Percentiles rank a stretch among this genome's conserved stretches.
phyloP scores from a whole-genome alignment of 352 stramenopile genomes.

The Pythium folliculosum region DNA sequence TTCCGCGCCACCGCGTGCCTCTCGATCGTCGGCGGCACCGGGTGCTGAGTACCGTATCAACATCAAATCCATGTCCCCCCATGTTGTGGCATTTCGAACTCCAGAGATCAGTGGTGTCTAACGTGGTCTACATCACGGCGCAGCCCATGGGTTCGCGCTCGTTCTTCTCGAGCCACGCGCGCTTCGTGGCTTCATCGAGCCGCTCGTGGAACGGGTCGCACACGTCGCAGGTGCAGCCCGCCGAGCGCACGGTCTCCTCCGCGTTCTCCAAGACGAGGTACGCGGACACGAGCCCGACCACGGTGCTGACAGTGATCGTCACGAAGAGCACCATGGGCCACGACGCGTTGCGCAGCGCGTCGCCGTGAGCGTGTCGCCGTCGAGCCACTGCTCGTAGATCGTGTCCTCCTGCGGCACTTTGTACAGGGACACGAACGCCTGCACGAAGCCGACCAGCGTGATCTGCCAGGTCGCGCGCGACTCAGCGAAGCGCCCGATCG shows the following conservation, averaged over 20 bases:
- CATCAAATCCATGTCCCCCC: not conserved
- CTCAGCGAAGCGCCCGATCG: slow-evolving; percentile 22
- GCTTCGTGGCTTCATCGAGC: not conserved
- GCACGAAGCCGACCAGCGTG: slow-evolving; percentile 19
- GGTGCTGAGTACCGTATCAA: not conserved
- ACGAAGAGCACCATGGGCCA: slow-evolving; percentile 7
- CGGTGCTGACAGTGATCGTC: not conserved
- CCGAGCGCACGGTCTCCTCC: too few relatives aligned
- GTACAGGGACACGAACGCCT: not conserved
- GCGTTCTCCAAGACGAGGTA: slow-evolving; percentile 2
- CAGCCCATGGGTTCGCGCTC: not conserved
- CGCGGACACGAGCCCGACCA: not conserved
- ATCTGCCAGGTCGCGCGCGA: slow-evolving; percentile 22
- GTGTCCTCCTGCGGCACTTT: not conserved
- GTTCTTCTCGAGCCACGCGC: not conserved
- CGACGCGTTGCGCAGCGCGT: slow-evolving; percentile 15
- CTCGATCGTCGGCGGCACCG: slow-evolving; percentile 11
- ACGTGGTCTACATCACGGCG: too few relatives aligned
- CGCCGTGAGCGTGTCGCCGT: slow-evolving; percentile 12
- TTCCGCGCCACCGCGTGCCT: slow-evolving; percentile 18
- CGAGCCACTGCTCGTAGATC: slow-evolving; percentile 17
- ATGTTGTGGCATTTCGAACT: not conserved
- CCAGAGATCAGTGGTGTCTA: not conserved
- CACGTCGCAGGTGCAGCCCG: too few relatives aligned
- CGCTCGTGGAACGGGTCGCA: too few relatives aligned